Evolutionary conservation across 768 basidiomycete genomes (phyloP).

Genomic region (Leccinum broughii): DNA sequence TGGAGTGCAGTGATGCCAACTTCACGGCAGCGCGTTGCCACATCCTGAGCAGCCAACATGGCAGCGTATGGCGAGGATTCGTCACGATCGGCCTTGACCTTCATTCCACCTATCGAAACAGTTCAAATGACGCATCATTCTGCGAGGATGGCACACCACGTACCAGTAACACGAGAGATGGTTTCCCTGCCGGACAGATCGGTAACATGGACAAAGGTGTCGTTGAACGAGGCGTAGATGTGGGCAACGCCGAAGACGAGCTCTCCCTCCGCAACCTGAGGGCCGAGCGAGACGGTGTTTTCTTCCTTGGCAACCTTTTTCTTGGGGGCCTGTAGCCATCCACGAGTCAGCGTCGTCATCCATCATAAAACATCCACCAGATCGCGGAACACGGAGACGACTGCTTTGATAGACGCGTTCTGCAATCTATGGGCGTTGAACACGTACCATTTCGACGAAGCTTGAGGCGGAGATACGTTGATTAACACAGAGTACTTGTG

Average conservation of each 20-base stretch:
- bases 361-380: conserved; percentile 33
- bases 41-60: conserved; percentile 98
- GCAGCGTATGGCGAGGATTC: conserved; percentile 97
- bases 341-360: conserved; percentile 50
- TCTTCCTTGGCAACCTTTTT: conserved; percentile 82
- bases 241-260: conserved; percentile 98
- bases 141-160: conserved; percentile 23
- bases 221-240: conserved; percentile 99
- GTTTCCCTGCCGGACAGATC: conserved; percentile 99
- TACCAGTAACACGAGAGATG: conserved; percentile 96
- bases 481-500: conserved; percentile 1
- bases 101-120: conserved; percentile 83
- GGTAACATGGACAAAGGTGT: conserved; percentile 99
- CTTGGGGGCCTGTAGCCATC: conserved; percentile 78
- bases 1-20: conserved; percentile 98
- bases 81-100: conserved; percentile 99
- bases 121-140: not conserved
- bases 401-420: not conserved
- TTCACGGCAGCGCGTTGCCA: conserved; percentile 94
- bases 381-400: conserved; percentile 1
- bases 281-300: conserved; percentile 87
- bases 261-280: conserved; percentile 95
- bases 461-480: conserved; percentile 30
- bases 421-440: not conserved
- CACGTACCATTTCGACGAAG: conserved; percentile 40